Evolutionary conservation across 805 yeast species (phyloP).

Genomic region (Schwanniomyces pseudopolymorphus): DNA sequence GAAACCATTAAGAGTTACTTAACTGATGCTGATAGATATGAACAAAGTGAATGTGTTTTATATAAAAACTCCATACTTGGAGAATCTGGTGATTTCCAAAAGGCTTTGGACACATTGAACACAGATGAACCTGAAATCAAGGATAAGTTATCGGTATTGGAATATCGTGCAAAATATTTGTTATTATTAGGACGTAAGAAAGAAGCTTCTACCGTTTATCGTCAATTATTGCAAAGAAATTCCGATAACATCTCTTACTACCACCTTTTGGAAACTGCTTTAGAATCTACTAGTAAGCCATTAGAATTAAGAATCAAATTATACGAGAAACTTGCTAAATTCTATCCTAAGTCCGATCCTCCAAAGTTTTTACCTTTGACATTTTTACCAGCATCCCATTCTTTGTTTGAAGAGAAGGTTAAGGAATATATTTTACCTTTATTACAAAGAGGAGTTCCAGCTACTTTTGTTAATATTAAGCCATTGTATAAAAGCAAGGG

Average conservation of each 20-base stretch:
- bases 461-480: conserved; percentile 82
- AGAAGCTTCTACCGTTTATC: conserved; percentile 68
- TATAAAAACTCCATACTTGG: conserved; percentile 68
- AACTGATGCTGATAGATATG: conserved; percentile 65
- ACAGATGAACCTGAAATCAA: conserved; percentile 46
- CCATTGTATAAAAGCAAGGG: conserved; percentile 59
- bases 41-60: conserved; percentile 76
- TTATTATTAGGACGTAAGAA: conserved; percentile 53
- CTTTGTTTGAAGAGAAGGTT: conserved; percentile 48
- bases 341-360: conserved; percentile 84
- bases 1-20: conserved; percentile 67
- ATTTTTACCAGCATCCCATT: conserved; percentile 55
- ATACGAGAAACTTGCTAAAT: conserved; percentile 61
- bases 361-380: conserved; percentile 77
- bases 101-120: conserved; percentile 64
- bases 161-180: conserved; percentile 64
- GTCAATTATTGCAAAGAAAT: conserved; percentile 75
- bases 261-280: conserved; percentile 59
- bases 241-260: conserved; percentile 78
- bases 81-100: conserved; percentile 59
- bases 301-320: conserved; percentile 52
- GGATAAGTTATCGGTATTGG: conserved; percentile 63
- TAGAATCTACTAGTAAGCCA: conserved; percentile 49
- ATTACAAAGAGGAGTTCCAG: conserved; percentile 82
- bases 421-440: conserved; percentile 57